phyloP scores from a whole-genome alignment of 2,329 filamentous ascomycete species.

The Colletotrichum gloeosporioides region DNA sequence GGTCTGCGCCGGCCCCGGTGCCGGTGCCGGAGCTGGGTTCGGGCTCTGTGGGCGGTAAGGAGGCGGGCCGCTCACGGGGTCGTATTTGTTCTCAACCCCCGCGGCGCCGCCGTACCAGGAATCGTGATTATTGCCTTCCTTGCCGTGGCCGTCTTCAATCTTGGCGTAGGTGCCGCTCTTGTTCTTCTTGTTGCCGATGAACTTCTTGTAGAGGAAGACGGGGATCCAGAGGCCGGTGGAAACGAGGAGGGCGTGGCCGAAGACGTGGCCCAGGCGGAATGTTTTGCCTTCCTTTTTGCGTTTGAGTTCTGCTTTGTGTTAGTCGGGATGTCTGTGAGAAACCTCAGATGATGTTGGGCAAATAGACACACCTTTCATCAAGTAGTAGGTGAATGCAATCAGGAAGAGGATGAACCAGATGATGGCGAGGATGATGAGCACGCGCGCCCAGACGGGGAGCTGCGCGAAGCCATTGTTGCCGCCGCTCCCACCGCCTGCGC shows the following conservation, averaged over 20 bases:
- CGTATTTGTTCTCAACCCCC: background rate
- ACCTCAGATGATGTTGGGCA: background rate
- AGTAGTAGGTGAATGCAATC: background rate
- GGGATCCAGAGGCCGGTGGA: constrained; percentile 24
- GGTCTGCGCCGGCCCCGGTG: background rate
- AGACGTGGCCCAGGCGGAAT: constrained; percentile 16
- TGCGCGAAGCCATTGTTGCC: constrained; percentile 1
- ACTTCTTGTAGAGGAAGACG: constrained; percentile 29
- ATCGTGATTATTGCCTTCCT: background rate
- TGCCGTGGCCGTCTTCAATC: constrained; percentile 18
- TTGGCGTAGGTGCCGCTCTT: constrained; percentile 16
- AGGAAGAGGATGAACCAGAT: constrained; percentile 10
- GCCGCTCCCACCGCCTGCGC: background rate
- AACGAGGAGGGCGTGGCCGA: constrained; percentile 13
- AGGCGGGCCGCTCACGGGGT: constrained; percentile 6
- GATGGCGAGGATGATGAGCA: constrained; percentile 20
- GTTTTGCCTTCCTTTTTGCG: constrained; percentile 19
- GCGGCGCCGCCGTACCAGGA: constrained; percentile 11
- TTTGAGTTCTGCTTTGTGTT: constrained; percentile 1
- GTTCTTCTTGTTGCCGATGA: background rate
- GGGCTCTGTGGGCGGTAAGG: background rate
- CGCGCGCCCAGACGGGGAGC: constrained; percentile 18
- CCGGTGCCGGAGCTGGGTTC: background rate
- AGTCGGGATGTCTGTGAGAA: background rate
- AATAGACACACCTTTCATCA: background rate